Base-by-base conservation (phyloP, 2,329 filamentous ascomycete species). In the Cadophora luteo-olivacea region DNA sequence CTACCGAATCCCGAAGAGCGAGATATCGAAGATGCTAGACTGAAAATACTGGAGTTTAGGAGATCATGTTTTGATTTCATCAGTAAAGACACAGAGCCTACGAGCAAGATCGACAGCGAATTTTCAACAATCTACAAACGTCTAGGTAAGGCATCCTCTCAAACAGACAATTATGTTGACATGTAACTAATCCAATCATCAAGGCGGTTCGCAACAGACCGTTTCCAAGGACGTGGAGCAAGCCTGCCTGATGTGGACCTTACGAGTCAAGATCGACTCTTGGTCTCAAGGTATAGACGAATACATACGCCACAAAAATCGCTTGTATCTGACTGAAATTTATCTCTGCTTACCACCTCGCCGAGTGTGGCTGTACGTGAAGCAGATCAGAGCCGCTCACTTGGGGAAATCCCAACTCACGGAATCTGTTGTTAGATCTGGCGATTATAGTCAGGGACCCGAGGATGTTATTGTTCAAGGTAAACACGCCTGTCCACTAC, bases 201-300 rank as follows among this genome's bases (percentile, higher is more conserved):
- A 12, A 78, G 77, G 71, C 14, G 77, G 77, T 0, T 69, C 70
- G 6, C 11, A 54, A 14, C 57, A 66, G n/a, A 76, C 74, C 4
- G 25, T 77, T 4, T 1, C 63, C 3, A 52, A 74, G 32, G 77
- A 79, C 66, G 16, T 75, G 25, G 67, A 75, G 1, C 75, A 78
- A 58, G 68, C 72, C 4, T 2, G 51, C 12, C 67, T 63, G 25
- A 79, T 80, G 78, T 67, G 72, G 64, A 74, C 65, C 14, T 69
- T 75, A 55, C 73, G 77, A 61, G 72, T 79, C 64, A 77, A 79
- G 65, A 74, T 79, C 38, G 78, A 79, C 57, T 65, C 71, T 48
- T 77, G 74, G 72, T 77, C 77, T 0, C 54, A 68, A 9, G 78
- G 78, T 4, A 41, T 77, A 6, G 75, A 77, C 38, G 77, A 79